Evolutionary conservation across 139 green algal genomes (phyloP), one percentile per base, ranked within the genome.

Genomic region (Chlamydomonas schloesseri): DNA sequence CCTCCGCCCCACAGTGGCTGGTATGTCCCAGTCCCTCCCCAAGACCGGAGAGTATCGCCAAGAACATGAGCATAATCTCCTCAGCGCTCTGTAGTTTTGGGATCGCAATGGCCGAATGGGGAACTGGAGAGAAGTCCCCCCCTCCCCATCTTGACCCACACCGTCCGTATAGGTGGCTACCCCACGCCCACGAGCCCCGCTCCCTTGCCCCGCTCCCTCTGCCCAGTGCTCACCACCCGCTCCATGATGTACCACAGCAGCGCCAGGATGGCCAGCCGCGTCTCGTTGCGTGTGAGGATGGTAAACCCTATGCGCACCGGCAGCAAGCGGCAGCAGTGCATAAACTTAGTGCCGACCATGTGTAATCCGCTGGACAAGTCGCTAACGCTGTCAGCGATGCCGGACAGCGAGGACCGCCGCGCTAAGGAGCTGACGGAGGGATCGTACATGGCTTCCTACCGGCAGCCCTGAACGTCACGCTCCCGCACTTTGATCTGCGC

Each of bases 401-500:
- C 92, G 81, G 90, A 94, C n/a, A 58, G 29, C 20, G 92, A 95
- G 81, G 92, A 95, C 89, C 70, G 73, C 67, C 82, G 92, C 13
- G 91, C 94, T 28, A 93, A 93, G 80, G 74, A 93, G 64, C 83
- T 95, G n/a, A 94, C 92, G 24, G 91, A 95, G 71, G 88, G 0
- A 90, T 95, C 11, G 53, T 94, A 34, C 93, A 95, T 65, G 87
- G 91, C 18, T 88, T 95, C 31, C 87, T 95, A 34, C 93, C 93
- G 42, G 67, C 91, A 33, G 91, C 90, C 0, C 73, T 95, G 3
- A 88, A 93, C 60, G 84, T 90, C 23, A 89, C 94, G 88, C 83
- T 95, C 47, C 92, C 92, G 23, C 77, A 81, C 57, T 89, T 23
- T 17, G n/a, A 60, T 50, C 62, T 50, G 42, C 65, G 86, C 78